phyloP scores from a whole-genome alignment of 2,329 filamentous ascomycete genomes.

The Alternaria sp. region DNA sequence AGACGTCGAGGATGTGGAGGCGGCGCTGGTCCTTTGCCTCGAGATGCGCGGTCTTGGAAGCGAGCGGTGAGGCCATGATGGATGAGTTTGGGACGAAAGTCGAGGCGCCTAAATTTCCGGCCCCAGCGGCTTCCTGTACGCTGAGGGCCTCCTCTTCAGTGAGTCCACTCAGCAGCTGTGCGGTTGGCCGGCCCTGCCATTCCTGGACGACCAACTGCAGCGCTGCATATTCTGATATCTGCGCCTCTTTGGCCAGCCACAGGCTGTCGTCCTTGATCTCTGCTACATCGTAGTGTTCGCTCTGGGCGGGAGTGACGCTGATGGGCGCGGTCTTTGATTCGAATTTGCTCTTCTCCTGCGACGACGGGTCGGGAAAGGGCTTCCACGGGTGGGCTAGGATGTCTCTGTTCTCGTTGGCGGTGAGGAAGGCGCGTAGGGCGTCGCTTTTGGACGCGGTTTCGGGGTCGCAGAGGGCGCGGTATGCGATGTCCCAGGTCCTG shows the following conservation, averaged over 20 bases:
- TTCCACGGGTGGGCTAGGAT: slow-evolving; percentile 72
- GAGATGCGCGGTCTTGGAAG: slow-evolving; percentile 53
- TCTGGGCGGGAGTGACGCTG: slow-evolving; percentile 73
- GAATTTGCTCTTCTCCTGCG: slow-evolving; percentile 72
- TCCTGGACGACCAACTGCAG: slow-evolving; percentile 82
- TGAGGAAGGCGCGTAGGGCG: slow-evolving; percentile 70
- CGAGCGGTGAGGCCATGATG: slow-evolving; percentile 39
- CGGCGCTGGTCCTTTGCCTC: slow-evolving; percentile 67
- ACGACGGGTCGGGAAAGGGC: slow-evolving; percentile 68
- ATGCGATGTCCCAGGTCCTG: slow-evolving; percentile 67
- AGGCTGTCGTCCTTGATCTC: slow-evolving; percentile 82
- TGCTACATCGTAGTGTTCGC: slow-evolving; percentile 73
- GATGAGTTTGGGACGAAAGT: slow-evolving; percentile 53
- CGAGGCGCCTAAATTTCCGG: slow-evolving; percentile 66
- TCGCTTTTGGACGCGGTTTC: slow-evolving; percentile 49
- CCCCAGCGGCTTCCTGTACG: slow-evolving; percentile 74
- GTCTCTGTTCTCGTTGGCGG: slow-evolving; percentile 69
- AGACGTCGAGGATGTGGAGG: slow-evolving; percentile 71
- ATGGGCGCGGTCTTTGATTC: slow-evolving; percentile 88
- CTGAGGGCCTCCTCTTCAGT: slow-evolving; percentile 80
- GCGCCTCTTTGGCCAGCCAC: slow-evolving; percentile 81
- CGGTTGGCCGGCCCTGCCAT: slow-evolving; percentile 79
- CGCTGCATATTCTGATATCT: slow-evolving; percentile 81
- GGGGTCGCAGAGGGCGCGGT: slow-evolving; percentile 60
- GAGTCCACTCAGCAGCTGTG: slow-evolving; percentile 72